Evolutionary conservation across 768 basidiomycete genomes (phyloP), one percentile per base, ranked within the genome.

Genomic region (Calocybe indica): DNA sequence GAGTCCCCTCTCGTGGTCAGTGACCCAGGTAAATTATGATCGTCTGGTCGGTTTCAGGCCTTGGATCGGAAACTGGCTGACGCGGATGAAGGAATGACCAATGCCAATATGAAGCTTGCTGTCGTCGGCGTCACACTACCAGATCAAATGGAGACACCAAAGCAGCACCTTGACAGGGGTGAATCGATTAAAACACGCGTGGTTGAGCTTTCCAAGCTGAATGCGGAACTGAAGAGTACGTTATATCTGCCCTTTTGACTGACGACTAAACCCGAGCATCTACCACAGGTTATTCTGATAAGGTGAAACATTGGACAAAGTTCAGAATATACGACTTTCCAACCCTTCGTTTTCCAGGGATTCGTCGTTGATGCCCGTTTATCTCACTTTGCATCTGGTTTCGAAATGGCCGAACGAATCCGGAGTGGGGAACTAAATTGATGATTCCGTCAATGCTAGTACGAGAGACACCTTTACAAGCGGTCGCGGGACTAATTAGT

Each of bases 91-190:
- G 92, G 94, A 7, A 93, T 98, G 92, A 87, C 90, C 13, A 92
- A 83, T 38, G 88, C 94, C 9, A 95, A 88, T 60, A 94, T 94
- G 90, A 84, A 89, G 57, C 77, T 96, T 14, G 82, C 91, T 40
- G 73, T 84, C 12, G 70, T 94, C 29, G 74, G 76, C 49, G 85
- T 92, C 38, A 62, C 71, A 32, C 70, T 97, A 46, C 70, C 77
- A n/a, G 80, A 79, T 51, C 63, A 76, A 56, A 67, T 95, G 52
- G 78, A 84, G 52, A 73, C 72, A 11, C 92, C 92, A 0, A 67
- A 75, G 8, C 82, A 88, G 46, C 79, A 87, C 47, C 82, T 93
- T 1, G 92, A 95, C 12, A 69, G 73, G n/a, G 93, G 92, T 7
- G 93, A 97, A 64, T 81, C 83, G 52, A 92, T 97, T 54, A 74